Conservation (phyloP, 2,329 filamentous ascomycete species). For the Exophiala sideris region DNA sequence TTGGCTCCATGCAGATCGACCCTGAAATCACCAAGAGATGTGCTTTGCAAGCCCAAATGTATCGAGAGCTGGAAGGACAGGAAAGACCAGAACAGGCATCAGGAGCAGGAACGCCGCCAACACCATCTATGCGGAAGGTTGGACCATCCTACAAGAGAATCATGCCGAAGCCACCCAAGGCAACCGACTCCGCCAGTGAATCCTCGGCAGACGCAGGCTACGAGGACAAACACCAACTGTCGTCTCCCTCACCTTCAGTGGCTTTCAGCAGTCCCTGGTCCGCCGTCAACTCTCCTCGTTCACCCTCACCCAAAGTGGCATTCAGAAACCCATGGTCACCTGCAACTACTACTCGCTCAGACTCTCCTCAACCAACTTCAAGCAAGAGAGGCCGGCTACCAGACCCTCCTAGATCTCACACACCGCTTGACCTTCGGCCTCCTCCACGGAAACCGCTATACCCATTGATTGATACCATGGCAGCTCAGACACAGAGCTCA, state of each 20-base stretch:
- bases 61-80: constrained; percentile 33
- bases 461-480: background rate
- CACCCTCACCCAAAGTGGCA: constrained; percentile 18
- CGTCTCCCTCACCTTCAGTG: constrained; percentile 40
- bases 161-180: constrained; percentile 27
- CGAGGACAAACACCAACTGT: constrained; percentile 33
- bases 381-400: constrained; percentile 8
- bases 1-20: constrained; percentile 65
- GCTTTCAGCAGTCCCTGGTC: constrained; percentile 40
- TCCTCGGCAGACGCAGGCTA: constrained; percentile 43
- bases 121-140: constrained; percentile 14
- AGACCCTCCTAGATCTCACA: constrained; percentile 20
- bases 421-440: constrained; percentile 19
- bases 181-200: constrained; percentile 36
- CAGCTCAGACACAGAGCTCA: background rate
- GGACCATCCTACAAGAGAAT: constrained; percentile 20
- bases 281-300: constrained; percentile 41
- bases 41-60: constrained; percentile 37
- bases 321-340: constrained; percentile 23
- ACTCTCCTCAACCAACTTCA: constrained; percentile 12
- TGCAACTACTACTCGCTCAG: constrained; percentile 16
- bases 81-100: constrained; percentile 3
- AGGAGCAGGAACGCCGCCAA: constrained; percentile 5
- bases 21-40: constrained; percentile 53
- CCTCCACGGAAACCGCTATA: constrained; percentile 16